These are phyloP conservation scores for Castanea mollissima DNA, from an alignment of 306 rosid species.

Conservation along the genomic window DNA sequence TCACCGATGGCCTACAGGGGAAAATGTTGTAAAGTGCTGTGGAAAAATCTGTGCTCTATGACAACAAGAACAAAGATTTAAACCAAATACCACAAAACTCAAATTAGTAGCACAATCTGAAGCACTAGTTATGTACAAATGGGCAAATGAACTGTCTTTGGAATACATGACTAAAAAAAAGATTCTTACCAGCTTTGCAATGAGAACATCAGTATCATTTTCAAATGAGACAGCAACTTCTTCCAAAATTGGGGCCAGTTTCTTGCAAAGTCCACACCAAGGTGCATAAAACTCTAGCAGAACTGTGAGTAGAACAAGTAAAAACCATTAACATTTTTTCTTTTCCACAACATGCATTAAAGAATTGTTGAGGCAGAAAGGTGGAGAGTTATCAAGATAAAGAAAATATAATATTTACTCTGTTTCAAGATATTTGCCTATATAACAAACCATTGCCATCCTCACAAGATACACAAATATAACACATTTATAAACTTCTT, in stretches of 20 bases:
- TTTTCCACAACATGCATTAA: neutral
- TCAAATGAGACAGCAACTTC: constrained; percentile 44
- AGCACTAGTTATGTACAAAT: neutral
- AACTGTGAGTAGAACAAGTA: constrained; percentile 23
- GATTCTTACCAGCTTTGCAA: constrained; percentile 46
- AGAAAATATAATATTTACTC: no score
- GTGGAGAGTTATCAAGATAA: neutral
- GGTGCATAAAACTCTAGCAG: constrained; percentile 58
- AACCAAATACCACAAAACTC: no score
- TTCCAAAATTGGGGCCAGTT: constrained; percentile 49
- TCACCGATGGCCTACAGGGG: no score
- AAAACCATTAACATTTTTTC: neutral
- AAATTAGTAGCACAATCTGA: neutral
- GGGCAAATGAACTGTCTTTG: neutral
- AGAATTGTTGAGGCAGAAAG: neutral
- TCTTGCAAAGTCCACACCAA: constrained; percentile 56
- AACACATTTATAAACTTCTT: no score
- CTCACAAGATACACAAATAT: no score
- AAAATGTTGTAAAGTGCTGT: no score
- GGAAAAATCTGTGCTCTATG: no score
- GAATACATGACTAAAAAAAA: neutral
- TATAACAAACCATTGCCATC: no score
- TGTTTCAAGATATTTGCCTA: no score
- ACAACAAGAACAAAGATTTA: no score
- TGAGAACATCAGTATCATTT: constrained; percentile 37